Evolutionary conservation across 1,139 yeast genomes (phyloP).

Genomic region (Lodderomyces beijingensis): DNA sequence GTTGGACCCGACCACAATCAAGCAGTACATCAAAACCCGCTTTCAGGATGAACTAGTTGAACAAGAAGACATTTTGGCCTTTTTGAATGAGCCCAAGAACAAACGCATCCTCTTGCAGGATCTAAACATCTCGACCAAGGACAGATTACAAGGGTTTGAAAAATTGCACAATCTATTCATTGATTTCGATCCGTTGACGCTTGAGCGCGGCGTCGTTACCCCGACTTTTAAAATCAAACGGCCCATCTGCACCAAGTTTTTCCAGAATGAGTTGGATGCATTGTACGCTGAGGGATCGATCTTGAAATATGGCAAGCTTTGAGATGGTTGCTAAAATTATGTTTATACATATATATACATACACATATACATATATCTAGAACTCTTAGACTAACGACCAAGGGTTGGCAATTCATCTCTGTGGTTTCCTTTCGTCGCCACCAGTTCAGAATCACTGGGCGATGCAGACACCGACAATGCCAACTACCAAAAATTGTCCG

Average conservation of each 20-base stretch:
- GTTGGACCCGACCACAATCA: conserved; percentile 28
- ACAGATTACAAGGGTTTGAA: conserved; percentile 49
- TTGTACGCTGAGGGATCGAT: conserved; percentile 59
- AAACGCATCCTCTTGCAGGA: conserved; percentile 24
- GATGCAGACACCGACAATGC: conserved; percentile 29
- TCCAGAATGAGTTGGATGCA: conserved; percentile 40
- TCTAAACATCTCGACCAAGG: conserved; percentile 23
- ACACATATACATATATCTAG: too few relatives aligned
- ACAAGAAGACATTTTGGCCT: conserved; percentile 23
- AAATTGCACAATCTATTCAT: conserved; percentile 57
- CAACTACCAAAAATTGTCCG: too few relatives aligned
- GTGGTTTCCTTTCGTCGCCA: conserved; percentile 76
- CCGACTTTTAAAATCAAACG: conserved; percentile 76
- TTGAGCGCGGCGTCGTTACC: conserved; percentile 61
- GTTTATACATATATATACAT: too few relatives aligned
- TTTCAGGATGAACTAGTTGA: conserved; percentile 15
- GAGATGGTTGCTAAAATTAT: too few relatives aligned
- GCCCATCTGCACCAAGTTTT: conserved; percentile 51
- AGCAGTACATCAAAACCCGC: conserved; percentile 16
- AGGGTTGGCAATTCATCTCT: conserved; percentile 92
- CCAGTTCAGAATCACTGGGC: conserved; percentile 25
- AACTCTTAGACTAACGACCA: conserved; percentile 80
- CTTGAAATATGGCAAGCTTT: conserved; percentile 10
- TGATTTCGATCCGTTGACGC: conserved; percentile 62
- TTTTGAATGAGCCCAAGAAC: conserved; percentile 26